Evolutionary conservation across 306 rosid genomes (phyloP).

Genomic region (Rosa chinensis): DNA sequence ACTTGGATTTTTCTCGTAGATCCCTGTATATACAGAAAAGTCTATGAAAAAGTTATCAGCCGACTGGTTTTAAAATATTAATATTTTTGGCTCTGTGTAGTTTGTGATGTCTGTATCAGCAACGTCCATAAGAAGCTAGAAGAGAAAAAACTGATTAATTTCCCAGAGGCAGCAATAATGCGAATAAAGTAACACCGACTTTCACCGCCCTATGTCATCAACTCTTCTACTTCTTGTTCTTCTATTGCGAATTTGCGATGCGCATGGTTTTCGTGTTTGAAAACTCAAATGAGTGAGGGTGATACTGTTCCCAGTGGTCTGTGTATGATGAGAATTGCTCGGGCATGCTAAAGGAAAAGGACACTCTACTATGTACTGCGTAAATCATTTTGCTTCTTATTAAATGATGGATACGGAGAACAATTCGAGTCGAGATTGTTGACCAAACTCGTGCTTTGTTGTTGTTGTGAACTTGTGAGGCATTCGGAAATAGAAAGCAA

Average conservation of each 20-base stretch:
- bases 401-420: not conserved
- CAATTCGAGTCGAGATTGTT: not conserved
- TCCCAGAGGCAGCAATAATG: not conserved
- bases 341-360: slow-evolving; percentile 3
- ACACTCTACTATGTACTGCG: not conserved
- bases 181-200: slow-evolving; percentile 17
- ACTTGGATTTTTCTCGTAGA: not conserved
- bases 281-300: not conserved
- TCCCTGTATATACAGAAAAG: not conserved
- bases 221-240: not conserved
- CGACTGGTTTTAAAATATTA: not conserved
- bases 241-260: not conserved
- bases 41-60: not conserved
- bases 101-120: not conserved
- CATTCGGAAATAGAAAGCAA: not conserved
- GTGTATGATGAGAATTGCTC: not conserved
- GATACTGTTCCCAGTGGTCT: not conserved
- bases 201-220: slow-evolving; percentile 3
- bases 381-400: not conserved
- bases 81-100: not conserved
- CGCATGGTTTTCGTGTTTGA: not conserved
- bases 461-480: not conserved
- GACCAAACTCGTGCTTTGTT: not conserved
- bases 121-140: too few species aligned
- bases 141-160: not conserved